A percentile compares a stretch with the other conserved stretches of the same genome.
phyloP scores from a whole-genome alignment of 257 asterid species.

The Salvia splendens region DNA sequence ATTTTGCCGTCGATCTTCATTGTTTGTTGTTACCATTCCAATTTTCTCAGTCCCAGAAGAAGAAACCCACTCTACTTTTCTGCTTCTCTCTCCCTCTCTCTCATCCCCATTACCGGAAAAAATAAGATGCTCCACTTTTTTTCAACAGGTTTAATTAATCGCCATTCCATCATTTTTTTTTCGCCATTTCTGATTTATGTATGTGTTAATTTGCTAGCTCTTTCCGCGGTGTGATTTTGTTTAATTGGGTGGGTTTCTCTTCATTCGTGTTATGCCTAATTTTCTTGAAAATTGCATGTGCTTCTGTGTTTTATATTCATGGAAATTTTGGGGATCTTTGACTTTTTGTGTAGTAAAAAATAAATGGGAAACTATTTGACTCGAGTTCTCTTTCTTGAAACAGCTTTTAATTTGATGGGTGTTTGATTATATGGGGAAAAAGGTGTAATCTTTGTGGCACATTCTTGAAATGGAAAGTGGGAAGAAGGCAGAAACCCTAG shows the following conservation, averaged over 20 bases:
- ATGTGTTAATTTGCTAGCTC: constrained; percentile 6
- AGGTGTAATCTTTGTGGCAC: constrained; percentile 43
- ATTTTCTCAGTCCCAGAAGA: too few species aligned
- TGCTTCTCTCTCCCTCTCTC: constrained; percentile 14
- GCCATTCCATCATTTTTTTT: neutral
- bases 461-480: constrained; percentile 49
- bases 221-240: neutral
- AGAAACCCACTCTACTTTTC: too few species aligned
- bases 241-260: constrained; percentile 6
- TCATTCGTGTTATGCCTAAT: neutral
- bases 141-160: constrained; percentile 32
- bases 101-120: neutral
- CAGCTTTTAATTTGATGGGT: constrained; percentile 45
- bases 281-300: neutral
- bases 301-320: neutral
- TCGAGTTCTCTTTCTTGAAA: constrained; percentile 27
- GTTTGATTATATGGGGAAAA: constrained; percentile 38
- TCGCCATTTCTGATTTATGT: neutral
- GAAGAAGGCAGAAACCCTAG: constrained; percentile 44
- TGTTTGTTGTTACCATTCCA: too few species aligned
- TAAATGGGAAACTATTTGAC: constrained; percentile 27
- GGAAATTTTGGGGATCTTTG: constrained; percentile 21
- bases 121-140: constrained; percentile 7
- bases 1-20: too few species aligned
- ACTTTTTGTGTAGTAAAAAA: constrained; percentile 17